A percentile compares a stretch with the other conserved stretches of the same genome.
Evolutionary conservation across 306 rosid species (phyloP).

Genomic region (Vigna radiata): DNA sequence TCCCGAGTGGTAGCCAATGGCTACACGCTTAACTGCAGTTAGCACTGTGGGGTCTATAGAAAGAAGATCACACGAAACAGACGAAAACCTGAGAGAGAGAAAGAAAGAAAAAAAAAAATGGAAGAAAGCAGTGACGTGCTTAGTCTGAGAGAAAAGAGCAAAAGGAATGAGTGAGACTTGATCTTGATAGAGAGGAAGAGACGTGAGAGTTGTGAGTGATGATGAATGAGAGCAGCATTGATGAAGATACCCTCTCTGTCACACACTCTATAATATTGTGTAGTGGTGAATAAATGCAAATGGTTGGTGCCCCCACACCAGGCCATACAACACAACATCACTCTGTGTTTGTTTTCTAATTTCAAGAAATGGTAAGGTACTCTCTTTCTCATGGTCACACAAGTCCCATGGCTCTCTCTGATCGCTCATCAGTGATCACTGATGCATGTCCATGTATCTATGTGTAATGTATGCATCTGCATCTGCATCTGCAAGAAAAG

Average conservation of each 20-base stretch:
- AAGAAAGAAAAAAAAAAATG: neutral
- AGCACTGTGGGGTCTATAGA: constrained; percentile 43
- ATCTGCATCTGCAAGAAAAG: neutral
- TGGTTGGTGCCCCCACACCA: neutral
- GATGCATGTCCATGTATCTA: no score
- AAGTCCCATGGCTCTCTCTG: neutral
- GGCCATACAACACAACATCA: no score
- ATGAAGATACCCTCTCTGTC: neutral
- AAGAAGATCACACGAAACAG: constrained; percentile 30
- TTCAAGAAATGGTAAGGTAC: neutral
- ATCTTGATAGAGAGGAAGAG: constrained; percentile 33
- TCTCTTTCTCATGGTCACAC: no score
- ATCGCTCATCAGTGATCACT: constrained; percentile 6
- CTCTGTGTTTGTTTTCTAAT: neutral
- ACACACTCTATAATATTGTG: no score
- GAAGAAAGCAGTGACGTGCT: constrained; percentile 47
- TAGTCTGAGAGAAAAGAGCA: constrained; percentile 54
- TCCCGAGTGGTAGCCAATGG: neutral
- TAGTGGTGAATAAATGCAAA: neutral
- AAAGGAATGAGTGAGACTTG: constrained; percentile 71
- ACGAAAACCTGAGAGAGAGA: constrained; percentile 12
- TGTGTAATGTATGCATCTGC: neutral
- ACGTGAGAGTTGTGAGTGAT: constrained; percentile 18
- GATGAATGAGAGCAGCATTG: neutral
- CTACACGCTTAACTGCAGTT: constrained; percentile 52